Evolutionary conservation across 2,329 filamentous ascomycete genomes (phyloP), one percentile per base, ranked within the genome.

Genomic region (Ophioceras dolichostomum): DNA sequence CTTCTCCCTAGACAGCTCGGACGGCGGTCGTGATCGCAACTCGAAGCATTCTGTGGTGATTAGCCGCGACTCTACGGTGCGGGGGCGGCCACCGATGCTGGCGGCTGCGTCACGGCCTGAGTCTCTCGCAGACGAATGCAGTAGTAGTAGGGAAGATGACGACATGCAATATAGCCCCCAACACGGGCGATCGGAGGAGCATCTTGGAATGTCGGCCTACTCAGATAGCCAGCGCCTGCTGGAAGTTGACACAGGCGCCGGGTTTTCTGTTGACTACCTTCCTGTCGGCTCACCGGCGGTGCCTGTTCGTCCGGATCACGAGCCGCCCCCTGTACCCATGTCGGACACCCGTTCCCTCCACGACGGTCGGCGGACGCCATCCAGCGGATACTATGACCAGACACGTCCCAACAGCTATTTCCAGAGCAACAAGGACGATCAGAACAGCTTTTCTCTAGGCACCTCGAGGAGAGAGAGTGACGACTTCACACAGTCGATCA

Each of bases 1-100:
- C 47, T 67, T 70, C 41, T 73, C 72, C 0, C 57, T 76, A 9
- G 69, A 70, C 13, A 75, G 68, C 40, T 61, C 58, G 16, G 67
- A 70, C 21, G 57, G 57, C 27, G 57, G 55, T 5, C 53, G 57
- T 4, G 43, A 41, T 17, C 16, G 41, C 4, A 36, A 34, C 6
- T 37, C 40, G 2, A 40, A 32, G 21, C 38, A 47, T 5, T 32
- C 30, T 12, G 18, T 29, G 5, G 22, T 35, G 10, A 29, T 36
- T 22, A 43, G 38, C n/a, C 31, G 37, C 9, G 30, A 28, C 13
- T 39, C 29, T 19, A 31, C 33, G 21, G 10, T 35, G 18, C 18
- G 31, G 22, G 31, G 39, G 3, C 45, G 43, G 22, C 42, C 43
- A 14, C 28, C 43, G 4, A 42, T 44, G 30, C 37, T 43, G 34